Conservation (phyloP, 1,284 basidiomycete species). For the Cystobasidium slooffiae region DNA sequence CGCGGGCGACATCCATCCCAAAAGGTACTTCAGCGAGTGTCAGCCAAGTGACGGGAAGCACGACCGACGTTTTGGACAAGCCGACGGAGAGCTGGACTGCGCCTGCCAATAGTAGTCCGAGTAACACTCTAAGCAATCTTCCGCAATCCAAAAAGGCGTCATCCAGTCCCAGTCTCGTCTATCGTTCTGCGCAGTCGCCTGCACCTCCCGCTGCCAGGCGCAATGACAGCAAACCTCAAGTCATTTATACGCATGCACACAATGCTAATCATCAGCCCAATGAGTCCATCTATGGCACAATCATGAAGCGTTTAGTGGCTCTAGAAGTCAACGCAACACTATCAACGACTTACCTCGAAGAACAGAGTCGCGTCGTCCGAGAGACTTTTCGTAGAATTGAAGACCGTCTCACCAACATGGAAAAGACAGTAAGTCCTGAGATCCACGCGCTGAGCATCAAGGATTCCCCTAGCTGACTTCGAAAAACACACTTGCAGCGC, state of each 20-base stretch:
- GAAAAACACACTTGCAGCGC: constrained; percentile 59
- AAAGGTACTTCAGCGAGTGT: too few relatives aligned
- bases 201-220: constrained; percentile 3
- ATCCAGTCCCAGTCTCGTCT: neutral
- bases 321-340: constrained; percentile 88
- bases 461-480: neutral
- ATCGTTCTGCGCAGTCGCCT: constrained; percentile 8
- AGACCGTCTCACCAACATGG: constrained; percentile 58
- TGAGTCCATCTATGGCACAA: constrained; percentile 96
- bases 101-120: too few relatives aligned
- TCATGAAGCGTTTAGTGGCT: constrained; percentile 86
- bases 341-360: constrained; percentile 84
- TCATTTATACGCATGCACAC: constrained; percentile 30
- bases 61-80: too few relatives aligned
- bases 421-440: constrained; percentile 68
- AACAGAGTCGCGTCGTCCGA: constrained; percentile 78
- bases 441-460: too few relatives aligned
- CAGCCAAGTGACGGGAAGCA: too few relatives aligned
- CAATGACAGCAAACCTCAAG: constrained; percentile 36
- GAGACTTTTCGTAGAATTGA: constrained; percentile 76
- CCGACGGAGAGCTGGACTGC: too few relatives aligned
- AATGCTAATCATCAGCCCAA: constrained; percentile 62
- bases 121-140: too few relatives aligned
- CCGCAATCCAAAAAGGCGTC: neutral
- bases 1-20: too few relatives aligned